These are phyloP conservation scores for Penicillium taxi DNA, from an alignment of 495 filamentous ascomycete genomes.

Conservation along the genomic window DNA sequence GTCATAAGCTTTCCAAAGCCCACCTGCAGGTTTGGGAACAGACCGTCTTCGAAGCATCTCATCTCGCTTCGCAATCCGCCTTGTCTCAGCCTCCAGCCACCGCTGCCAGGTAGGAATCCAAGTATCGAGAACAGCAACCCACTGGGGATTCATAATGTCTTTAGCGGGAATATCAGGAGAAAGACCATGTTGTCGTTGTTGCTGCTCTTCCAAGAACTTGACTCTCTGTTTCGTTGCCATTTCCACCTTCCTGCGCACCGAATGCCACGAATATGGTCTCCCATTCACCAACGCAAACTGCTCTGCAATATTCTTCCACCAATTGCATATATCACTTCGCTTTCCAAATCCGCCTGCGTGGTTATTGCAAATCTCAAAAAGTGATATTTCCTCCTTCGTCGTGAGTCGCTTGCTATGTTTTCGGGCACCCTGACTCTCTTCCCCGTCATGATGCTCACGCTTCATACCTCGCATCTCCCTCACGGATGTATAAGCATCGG, in stretches of 20 bases:
- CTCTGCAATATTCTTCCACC: slow-evolving; percentile 37
- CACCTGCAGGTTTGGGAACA: slow-evolving; percentile 8
- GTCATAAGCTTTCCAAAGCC: slow-evolving; percentile 1
- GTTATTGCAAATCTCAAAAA: slow-evolving; percentile 40
- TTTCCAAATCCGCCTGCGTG: slow-evolving; percentile 33
- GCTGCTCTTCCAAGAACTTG: slow-evolving; percentile 32
- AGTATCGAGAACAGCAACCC: slow-evolving; percentile 33
- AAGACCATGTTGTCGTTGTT: slow-evolving; percentile 1
- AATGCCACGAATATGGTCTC: slow-evolving; percentile 41
- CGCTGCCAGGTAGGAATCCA: slow-evolving; percentile 41
- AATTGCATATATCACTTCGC: slow-evolving; percentile 41
- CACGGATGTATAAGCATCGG: too few relatives aligned
- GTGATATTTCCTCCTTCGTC: slow-evolving; percentile 35
- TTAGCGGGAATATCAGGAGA: too few relatives aligned
- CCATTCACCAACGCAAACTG: slow-evolving; percentile 36
- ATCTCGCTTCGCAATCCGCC: slow-evolving; percentile 37
- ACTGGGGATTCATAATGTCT: slow-evolving; percentile 33
- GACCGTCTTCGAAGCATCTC: slow-evolving; percentile 34
- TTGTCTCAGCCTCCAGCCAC: slow-evolving; percentile 34
- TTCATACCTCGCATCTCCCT: slow-evolving; percentile 11
- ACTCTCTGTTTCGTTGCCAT: slow-evolving; percentile 38
- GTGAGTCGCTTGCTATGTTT: slow-evolving; percentile 36
- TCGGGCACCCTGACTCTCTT: slow-evolving; percentile 16
- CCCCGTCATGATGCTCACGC: slow-evolving; percentile 8
- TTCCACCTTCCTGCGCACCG: slow-evolving; percentile 41